Conservation (phyloP, 331 rosid species). For the Quercus phellos region DNA sequence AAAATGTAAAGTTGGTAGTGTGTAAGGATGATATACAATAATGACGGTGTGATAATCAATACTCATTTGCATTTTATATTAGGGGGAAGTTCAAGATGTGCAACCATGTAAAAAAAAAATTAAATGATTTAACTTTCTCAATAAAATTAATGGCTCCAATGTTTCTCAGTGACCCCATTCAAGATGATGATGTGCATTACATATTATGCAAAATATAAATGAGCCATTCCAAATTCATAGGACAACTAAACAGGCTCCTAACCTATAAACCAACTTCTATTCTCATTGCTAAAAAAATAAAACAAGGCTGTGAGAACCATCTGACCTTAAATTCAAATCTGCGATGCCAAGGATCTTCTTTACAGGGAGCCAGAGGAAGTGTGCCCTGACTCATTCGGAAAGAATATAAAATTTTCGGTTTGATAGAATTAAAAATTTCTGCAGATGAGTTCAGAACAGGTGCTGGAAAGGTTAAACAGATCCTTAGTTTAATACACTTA, state of each 20-base stretch:
- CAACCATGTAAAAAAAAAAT: neutral
- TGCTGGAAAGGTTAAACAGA: constrained; percentile 61
- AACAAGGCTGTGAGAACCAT: constrained; percentile 5
- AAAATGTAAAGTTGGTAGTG: too few species aligned
- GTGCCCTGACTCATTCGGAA: constrained; percentile 54
- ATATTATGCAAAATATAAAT: neutral
- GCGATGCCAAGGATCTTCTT: constrained; percentile 39
- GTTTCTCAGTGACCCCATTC: neutral
- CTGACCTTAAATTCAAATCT: constrained; percentile 80
- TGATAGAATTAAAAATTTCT: constrained; percentile 34
- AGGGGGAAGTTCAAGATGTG: neutral
- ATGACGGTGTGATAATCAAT: too few species aligned
- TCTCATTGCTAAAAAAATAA: neutral
- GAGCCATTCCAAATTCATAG: neutral
- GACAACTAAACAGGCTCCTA: neutral
- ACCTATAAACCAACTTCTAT: neutral
- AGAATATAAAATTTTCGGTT: neutral
- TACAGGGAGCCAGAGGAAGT: constrained; percentile 35
- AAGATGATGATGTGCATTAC: neutral
- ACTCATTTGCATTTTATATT: neutral
- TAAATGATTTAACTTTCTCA: neutral
- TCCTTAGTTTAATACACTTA: constrained; percentile 41
- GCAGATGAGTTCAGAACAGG: constrained; percentile 74
- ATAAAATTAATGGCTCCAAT: neutral
- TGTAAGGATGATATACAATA: too few species aligned